Conservation (phyloP, 345 rosid genomes). For the Dipteronia sinensis region DNA sequence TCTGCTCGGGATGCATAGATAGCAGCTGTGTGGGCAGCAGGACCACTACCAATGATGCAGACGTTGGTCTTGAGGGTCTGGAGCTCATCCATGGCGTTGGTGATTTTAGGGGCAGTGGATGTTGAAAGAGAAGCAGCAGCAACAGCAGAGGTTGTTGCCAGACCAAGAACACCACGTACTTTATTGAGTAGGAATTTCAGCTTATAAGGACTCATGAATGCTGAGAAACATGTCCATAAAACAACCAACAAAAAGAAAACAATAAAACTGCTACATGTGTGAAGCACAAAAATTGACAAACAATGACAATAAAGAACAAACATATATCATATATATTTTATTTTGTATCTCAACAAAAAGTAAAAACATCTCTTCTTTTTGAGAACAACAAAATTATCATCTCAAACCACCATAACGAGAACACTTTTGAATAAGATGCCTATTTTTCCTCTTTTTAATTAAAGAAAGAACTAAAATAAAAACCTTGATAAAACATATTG, state of each 20-base stretch:
- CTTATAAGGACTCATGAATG: not conserved
- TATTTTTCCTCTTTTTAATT: not conserved
- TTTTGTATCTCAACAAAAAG: not conserved
- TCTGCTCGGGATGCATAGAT: constrained; percentile 92
- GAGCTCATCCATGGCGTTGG: constrained; percentile 48
- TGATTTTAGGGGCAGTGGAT: constrained; percentile 11
- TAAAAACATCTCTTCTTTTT: not conserved
- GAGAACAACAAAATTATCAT: not conserved
- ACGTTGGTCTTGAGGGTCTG: constrained; percentile 53
- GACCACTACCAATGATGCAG: constrained; percentile 96
- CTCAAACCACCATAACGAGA: not conserved
- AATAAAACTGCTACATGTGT: not conserved
- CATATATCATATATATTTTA: not conserved
- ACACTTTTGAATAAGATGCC: not conserved
- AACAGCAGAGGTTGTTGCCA: constrained; percentile 33
- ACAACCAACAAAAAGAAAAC: not conserved
- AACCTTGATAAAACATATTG: not conserved
- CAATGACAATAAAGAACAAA: not conserved
- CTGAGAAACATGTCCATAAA: not conserved
- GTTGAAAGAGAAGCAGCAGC: constrained; percentile 1
- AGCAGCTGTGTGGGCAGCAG: constrained; percentile 98
- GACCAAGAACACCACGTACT: constrained; percentile 44
- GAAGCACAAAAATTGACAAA: not conserved
- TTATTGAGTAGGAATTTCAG: constrained; percentile 27
- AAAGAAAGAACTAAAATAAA: not conserved